Evolutionary conservation across 148 eudicot genomes (phyloP), one percentile per base, ranked within the genome.

Genomic region (Cornus kousa): DNA sequence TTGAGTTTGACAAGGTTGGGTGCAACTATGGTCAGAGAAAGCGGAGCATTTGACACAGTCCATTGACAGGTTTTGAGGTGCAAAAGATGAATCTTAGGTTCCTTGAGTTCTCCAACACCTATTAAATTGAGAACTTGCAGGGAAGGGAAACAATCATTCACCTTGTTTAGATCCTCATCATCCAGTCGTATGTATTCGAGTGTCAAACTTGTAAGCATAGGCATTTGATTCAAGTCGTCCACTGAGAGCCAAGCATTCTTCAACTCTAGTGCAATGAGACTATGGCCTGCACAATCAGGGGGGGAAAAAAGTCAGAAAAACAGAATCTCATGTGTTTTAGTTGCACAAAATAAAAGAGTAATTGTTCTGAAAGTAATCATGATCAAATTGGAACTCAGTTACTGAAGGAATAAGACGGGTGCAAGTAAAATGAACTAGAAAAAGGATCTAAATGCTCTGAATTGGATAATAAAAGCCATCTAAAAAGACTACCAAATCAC

Each of bases 191-290:
- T 77, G 80, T 76, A 88, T 82, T 90, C 93, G 35, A 92, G 93
- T 2, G 92, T 90, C 78, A 92, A 85, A 40, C 79, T 83, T 22
- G 83, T 87, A 73, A 92, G 92, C 69, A 80, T 67, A 67, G 90
- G 82, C 92, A 90, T 83, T 53, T 46, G 79, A 60, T 59, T 83
- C 74, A 92, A 70, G 23, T 85, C 85, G 70, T 88, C 88, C 64
- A 88, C 84, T 3, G 96, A 90, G 62, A 92, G 73, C 96, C 96
- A 92, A 74, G 93, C 89, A 74, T 90, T 90, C 85, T 85, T 88
- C 64, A 90, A 74, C 79, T 80, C 87, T 64, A 92, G 79, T 80
- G 83, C 85, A 64, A 77, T 23, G 32, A 92, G 89, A 31, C 76
- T 79, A 28, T 77, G 76, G 79, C 96, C 96, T 92, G 89, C 80